Percentiles rank a stretch among this genome's conserved stretches.
phyloP scores from a whole-genome alignment of 768 basidiomycete genomes.

The Phaffia tasmanica region DNA sequence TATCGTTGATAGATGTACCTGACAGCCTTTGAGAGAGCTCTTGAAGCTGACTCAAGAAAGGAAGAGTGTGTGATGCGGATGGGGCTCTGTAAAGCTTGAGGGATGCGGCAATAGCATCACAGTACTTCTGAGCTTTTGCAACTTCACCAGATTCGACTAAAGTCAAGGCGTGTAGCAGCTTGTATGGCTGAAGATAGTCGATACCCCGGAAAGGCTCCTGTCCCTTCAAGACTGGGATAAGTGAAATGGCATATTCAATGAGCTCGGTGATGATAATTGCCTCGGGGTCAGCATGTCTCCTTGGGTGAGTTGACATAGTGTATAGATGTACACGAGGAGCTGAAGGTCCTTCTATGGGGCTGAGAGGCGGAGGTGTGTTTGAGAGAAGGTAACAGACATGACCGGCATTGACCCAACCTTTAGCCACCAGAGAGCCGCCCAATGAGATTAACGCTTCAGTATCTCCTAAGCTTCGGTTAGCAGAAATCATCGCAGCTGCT shows the following conservation, averaged over 20 bases:
- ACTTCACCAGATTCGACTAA: conserved; percentile 75
- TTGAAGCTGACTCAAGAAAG: conserved; percentile 62
- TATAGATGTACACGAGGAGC: conserved; percentile 57
- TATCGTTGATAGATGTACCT: conserved; percentile 61
- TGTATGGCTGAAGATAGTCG: conserved; percentile 76
- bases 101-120: conserved; percentile 66
- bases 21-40: conserved; percentile 66
- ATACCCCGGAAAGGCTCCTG: conserved; percentile 75
- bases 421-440: conserved; percentile 65
- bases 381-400: conserved; percentile 86
- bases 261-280: conserved; percentile 78
- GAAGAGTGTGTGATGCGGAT: conserved; percentile 51
- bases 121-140: conserved; percentile 74
- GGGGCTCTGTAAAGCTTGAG: conserved; percentile 43
- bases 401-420: conserved; percentile 69
- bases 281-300: conserved; percentile 48
- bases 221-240: conserved; percentile 62
- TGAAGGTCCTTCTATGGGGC: conserved; percentile 56
- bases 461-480: conserved; percentile 53
- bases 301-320: conserved; percentile 42
- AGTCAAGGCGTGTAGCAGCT: conserved; percentile 60
- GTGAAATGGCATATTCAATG: conserved; percentile 74
- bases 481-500: conserved; percentile 68
- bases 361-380: conserved; percentile 62
- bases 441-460: conserved; percentile 68